Conservation (phyloP, 73 alveolate genomes). For the Paramecium tetraurelia region DNA sequence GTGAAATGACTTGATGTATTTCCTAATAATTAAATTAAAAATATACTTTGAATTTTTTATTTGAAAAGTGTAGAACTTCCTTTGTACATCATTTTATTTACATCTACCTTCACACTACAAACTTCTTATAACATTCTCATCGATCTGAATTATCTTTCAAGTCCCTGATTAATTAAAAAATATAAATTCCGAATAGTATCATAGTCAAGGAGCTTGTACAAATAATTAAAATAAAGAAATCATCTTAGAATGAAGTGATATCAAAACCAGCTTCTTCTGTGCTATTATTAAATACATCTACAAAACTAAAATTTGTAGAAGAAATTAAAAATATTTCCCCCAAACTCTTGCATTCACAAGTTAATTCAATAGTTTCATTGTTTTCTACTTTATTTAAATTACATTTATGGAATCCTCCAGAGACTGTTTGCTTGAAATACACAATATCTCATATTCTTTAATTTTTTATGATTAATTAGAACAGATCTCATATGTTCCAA, state of each 20-base stretch:
- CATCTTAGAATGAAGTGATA: neutral
- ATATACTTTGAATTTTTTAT: neutral
- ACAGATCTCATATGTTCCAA: neutral
- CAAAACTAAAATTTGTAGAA: neutral
- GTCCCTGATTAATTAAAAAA: neutral
- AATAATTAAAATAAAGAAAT: neutral
- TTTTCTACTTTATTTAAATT: neutral
- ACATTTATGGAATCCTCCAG: neutral
- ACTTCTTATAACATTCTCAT: too few relatives aligned
- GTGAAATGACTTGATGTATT: neutral
- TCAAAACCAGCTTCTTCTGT: neutral
- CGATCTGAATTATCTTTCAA: neutral
- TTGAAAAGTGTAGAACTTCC: neutral
- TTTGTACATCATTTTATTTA: neutral
- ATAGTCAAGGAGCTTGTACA: neutral
- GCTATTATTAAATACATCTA: neutral
- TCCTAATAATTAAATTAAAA: neutral
- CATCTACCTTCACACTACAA: too few relatives aligned
- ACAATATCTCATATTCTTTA: neutral
- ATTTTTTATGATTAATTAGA: neutral
- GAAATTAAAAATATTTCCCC: neutral
- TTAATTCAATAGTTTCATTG: neutral
- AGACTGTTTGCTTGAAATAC: neutral
- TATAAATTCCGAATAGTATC: neutral
- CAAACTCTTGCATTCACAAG: neutral